Percentiles rank a stretch among this genome's conserved stretches.
phyloP scores from a whole-genome alignment of 1,284 basidiomycete genomes.

The Meira nashicola region DNA sequence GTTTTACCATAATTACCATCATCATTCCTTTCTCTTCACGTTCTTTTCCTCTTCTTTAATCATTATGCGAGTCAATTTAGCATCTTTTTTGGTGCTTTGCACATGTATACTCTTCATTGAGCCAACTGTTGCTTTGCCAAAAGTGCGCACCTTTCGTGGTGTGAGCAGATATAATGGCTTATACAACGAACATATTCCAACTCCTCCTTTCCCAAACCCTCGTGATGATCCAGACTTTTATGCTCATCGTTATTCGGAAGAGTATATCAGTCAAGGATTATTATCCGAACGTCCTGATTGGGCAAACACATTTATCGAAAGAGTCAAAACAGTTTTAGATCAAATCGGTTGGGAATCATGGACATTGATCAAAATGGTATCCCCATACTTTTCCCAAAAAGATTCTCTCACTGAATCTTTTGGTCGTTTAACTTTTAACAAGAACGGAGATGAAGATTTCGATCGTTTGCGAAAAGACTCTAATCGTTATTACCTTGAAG shows the following conservation, averaged over 20 bases:
- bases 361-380: not conserved
- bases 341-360: conserved; percentile 19
- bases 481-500: not conserved
- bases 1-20: not conserved
- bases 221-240: conserved; percentile 30
- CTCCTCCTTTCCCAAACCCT: conserved; percentile 23
- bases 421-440: conserved; percentile 20
- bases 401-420: conserved; percentile 13
- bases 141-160: conserved; percentile 26
- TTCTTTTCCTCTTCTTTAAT: not conserved
- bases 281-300: conserved; percentile 11
- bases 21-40: not conserved
- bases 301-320: conserved; percentile 25
- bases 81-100: not conserved
- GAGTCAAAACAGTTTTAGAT: conserved; percentile 24
- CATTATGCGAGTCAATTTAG: not conserved
- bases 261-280: conserved; percentile 5
- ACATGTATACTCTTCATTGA: not conserved
- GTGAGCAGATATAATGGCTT: conserved; percentile 24
- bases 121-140: conserved; percentile 19
- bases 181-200: conserved; percentile 16
- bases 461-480: conserved; percentile 18
- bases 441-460: conserved; percentile 24
- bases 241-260: conserved; percentile 24
- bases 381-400: not conserved